Evolutionary conservation across 2,329 filamentous ascomycete genomes (phyloP).

Genomic region (Claviceps spartinae): DNA sequence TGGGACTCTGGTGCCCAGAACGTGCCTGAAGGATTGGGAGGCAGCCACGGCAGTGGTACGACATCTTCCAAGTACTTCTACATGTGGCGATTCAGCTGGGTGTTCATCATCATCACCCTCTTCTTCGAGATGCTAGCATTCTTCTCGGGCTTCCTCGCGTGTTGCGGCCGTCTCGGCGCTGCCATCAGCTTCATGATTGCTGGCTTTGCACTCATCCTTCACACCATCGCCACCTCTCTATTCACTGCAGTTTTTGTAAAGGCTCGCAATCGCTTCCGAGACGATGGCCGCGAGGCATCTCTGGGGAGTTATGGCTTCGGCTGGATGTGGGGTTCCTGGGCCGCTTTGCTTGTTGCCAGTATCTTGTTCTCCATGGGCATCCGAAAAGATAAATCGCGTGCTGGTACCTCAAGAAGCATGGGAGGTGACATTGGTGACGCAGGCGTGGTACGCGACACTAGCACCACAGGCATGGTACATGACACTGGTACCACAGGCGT

Average conservation of each 20-base stretch:
- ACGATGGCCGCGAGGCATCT: slow-evolving; percentile 38
- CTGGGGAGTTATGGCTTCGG: slow-evolving; percentile 59
- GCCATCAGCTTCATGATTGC: slow-evolving; percentile 49
- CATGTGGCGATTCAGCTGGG: slow-evolving; percentile 84
- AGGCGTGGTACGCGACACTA: too few species aligned
- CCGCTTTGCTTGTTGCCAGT: slow-evolving; percentile 50
- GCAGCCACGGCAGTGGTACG: slow-evolving; percentile 38
- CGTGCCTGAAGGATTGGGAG: slow-evolving; percentile 32
- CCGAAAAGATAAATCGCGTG: slow-evolving; percentile 27
- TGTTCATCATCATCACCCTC: slow-evolving; percentile 74
- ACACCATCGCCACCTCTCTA: slow-evolving; percentile 50
- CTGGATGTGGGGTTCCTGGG: slow-evolving; percentile 63
- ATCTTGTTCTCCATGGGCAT: slow-evolving; percentile 54
- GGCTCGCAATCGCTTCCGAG: slow-evolving; percentile 52
- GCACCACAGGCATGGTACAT: too few species aligned
- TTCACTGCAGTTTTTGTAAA: slow-evolving; percentile 65
- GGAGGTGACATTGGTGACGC: too few species aligned
- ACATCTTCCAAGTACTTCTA: slow-evolving; percentile 57
- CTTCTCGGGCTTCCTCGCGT: slow-evolving; percentile 53
- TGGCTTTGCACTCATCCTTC: slow-evolving; percentile 52
- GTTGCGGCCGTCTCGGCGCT: slow-evolving; percentile 57
- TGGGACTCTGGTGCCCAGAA: slow-evolving; percentile 36
- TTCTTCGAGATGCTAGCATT: slow-evolving; percentile 62
- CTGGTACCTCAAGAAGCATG: slow-evolving; percentile 14
- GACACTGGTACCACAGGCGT: too few species aligned